A percentile compares a stretch with the other conserved stretches of the same genome.
Evolutionary conservation across 768 basidiomycete species (phyloP).

Genomic region (Boletellus emodensis): DNA sequence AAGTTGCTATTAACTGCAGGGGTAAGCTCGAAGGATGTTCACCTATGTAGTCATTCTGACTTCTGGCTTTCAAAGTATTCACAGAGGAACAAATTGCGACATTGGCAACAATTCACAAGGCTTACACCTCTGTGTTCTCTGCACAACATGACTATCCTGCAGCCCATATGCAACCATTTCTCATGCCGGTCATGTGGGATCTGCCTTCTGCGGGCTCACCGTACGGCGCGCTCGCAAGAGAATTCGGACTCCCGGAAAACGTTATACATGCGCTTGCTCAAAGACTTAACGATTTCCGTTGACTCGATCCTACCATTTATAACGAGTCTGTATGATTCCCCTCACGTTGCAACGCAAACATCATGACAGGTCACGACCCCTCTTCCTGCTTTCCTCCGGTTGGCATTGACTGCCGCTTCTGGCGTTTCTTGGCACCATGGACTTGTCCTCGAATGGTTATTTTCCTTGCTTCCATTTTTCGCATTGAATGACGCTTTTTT

Average conservation of each 20-base stretch:
- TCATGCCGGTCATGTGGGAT: conserved; percentile 23
- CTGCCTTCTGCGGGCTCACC: conserved; percentile 17
- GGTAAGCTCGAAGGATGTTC: conserved; percentile 48
- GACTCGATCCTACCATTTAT: conserved; percentile 1
- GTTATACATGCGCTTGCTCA: conserved; percentile 66
- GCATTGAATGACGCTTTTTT: conserved; percentile 9
- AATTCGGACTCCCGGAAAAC: conserved; percentile 70
- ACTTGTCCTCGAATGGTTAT: conserved; percentile 9
- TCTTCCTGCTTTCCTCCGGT: neutral
- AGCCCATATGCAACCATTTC: conserved; percentile 8
- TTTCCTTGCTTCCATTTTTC: conserved; percentile 14
- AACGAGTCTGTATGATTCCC: neutral
- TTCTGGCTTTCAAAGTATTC: conserved; percentile 43
- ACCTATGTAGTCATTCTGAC: neutral
- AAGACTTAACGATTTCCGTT: conserved; percentile 38
- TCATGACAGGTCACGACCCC: conserved; percentile 20
- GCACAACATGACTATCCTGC: conserved; percentile 5
- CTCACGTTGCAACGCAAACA: conserved; percentile 5
- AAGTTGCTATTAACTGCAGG: conserved; percentile 51
- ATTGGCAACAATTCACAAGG: conserved; percentile 42
- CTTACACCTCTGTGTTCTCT: conserved; percentile 21
- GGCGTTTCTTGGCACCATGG: conserved; percentile 25
- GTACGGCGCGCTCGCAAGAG: conserved; percentile 58
- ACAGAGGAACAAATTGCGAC: conserved; percentile 55
- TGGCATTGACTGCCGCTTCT: conserved; percentile 28